Percentiles rank a stretch among this genome's conserved stretches.
Conservation (phyloP, 1,284 basidiomycete genomes). For the Ustilago hordei region DNA sequence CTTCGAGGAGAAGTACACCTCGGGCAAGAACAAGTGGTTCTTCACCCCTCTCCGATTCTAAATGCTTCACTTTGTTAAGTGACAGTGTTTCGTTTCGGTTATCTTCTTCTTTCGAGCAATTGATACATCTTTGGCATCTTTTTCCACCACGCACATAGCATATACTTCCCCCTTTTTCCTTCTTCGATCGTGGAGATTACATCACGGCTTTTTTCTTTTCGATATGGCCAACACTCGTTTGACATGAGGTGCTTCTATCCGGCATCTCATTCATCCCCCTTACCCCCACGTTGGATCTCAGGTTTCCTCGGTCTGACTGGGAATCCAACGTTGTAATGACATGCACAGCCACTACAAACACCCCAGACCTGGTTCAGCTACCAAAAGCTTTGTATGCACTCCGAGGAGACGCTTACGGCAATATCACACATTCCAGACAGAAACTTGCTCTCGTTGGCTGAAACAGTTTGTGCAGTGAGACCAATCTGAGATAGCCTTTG, state of each 20-base stretch:
- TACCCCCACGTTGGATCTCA: conserved; percentile 28
- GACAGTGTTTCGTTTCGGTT: conserved; percentile 15
- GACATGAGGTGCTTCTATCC: background rate
- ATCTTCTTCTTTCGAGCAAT: background rate
- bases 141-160: conserved; percentile 11
- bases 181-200: background rate
- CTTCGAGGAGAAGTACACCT: conserved; percentile 69
- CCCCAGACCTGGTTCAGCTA: conserved; percentile 35
- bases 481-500: background rate
- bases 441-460: background rate
- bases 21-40: conserved; percentile 70
- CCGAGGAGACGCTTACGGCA: conserved; percentile 15
- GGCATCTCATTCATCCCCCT: background rate
- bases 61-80: conserved; percentile 7
- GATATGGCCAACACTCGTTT: conserved; percentile 5
- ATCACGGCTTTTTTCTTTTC: background rate
- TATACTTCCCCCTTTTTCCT: conserved; percentile 1
- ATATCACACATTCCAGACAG: conserved; percentile 36
- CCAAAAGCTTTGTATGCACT: conserved; percentile 26
- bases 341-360: conserved; percentile 5
- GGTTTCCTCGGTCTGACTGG: conserved; percentile 33
- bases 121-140: conserved; percentile 18
- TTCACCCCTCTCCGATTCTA: conserved; percentile 69
- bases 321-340: conserved; percentile 36
- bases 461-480: background rate